These are phyloP conservation scores for Neckera pumila DNA, from an alignment of 225 moss, liverwort and hornwort genomes.

Conservation along the genomic window DNA sequence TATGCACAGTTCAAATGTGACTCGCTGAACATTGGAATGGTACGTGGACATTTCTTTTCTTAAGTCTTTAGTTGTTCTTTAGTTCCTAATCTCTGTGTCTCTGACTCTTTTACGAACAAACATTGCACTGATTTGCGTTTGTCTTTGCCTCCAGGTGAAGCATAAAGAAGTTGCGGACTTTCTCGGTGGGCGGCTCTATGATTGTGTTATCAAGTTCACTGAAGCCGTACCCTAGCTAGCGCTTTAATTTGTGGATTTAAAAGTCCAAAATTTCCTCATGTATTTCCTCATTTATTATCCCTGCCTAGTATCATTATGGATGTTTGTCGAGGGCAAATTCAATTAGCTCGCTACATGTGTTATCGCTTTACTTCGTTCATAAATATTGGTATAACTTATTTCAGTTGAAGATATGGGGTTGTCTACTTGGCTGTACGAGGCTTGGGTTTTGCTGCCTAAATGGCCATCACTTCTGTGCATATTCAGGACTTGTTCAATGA, in stretches of 20 bases:
- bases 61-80: not conserved
- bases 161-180: conserved; percentile 84
- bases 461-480: not conserved
- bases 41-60: not conserved
- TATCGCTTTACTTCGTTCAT: not conserved
- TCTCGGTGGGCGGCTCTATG: conserved; percentile 70
- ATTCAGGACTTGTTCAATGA: not conserved
- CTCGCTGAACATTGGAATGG: conserved; percentile 90
- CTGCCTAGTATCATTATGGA: not conserved
- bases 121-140: not conserved
- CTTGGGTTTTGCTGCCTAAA: not conserved
- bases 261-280: not conserved
- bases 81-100: not conserved
- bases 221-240: conserved; percentile 33
- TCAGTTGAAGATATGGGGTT: not conserved
- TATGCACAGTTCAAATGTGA: conserved; percentile 87
- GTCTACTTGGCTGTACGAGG: not conserved
- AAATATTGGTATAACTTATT: not conserved
- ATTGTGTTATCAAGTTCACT: conserved; percentile 76
- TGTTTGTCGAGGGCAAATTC: not conserved
- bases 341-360: not conserved
- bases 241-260: not conserved
- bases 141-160: conserved; percentile 45
- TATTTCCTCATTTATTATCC: not conserved
- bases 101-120: not conserved